Evolutionary conservation across 176 grass and related monocot genomes (phyloP).

Genomic region (Elymus sibiricus): DNA sequence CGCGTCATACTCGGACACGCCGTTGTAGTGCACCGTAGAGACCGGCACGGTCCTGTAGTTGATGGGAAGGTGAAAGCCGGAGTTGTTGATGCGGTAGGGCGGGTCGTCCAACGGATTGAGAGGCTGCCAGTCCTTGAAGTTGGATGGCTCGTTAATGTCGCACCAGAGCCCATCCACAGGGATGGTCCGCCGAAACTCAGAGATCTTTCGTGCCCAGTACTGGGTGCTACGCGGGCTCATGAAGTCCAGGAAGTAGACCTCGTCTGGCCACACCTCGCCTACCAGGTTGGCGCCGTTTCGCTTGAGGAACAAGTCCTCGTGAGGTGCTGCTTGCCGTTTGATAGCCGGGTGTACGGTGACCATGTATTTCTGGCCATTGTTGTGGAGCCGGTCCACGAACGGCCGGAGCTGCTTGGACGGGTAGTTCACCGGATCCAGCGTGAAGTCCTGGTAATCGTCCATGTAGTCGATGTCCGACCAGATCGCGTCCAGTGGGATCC

Average conservation of each 20-base stretch:
- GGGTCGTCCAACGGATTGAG: conserved; percentile 63
- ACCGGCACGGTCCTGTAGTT: conserved; percentile 57
- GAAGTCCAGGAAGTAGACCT: conserved; percentile 84
- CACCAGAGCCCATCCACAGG: conserved; percentile 89
- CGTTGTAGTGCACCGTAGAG: conserved; percentile 59
- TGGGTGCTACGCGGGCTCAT: conserved; percentile 40
- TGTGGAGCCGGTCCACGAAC: conserved; percentile 66
- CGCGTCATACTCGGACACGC: conserved; percentile 61
- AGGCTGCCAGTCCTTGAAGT: conserved; percentile 45
- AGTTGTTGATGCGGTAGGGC: conserved; percentile 83
- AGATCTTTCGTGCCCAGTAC: conserved; percentile 65
- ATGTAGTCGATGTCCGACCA: conserved; percentile 99
- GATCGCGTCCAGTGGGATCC: conserved; percentile 88
- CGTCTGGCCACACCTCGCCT: conserved; percentile 69
- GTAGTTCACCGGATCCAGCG: conserved; percentile 82
- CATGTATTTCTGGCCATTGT: conserved; percentile 80
- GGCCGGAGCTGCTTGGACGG: conserved; percentile 40
- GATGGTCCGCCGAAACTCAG: conserved; percentile 52
- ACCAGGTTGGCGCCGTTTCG: conserved; percentile 58
- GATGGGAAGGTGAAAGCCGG: conserved; percentile 54
- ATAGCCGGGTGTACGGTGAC: conserved; percentile 78
- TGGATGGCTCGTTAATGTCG: conserved; percentile 92
- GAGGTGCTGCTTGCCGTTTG: conserved; percentile 39
- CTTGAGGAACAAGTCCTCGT: conserved; percentile 74
- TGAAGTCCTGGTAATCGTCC: conserved; percentile 90